Evolutionary conservation across 2,329 filamentous ascomycete species (phyloP), one percentile per base, ranked within the genome.

Genomic region (Colletotrichum gigasporum): DNA sequence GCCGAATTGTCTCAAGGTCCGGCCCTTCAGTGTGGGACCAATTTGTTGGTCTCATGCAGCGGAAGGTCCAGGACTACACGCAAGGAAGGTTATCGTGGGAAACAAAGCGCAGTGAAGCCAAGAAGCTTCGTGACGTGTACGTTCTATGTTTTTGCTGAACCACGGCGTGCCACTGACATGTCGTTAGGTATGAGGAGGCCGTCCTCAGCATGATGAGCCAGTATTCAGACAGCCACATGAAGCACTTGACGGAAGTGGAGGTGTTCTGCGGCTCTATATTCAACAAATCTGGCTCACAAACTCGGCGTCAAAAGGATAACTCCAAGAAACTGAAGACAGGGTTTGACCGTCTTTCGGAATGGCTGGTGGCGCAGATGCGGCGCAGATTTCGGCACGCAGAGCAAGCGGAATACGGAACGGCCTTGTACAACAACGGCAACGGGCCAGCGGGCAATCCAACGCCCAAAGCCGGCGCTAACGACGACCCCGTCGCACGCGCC

Each of bases 201-300:
- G 74, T 87, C 1, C 63, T 64, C 10, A 74, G 72, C 8, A 74
- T 75, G n/a, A 84, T 81, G 74, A 72, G 74, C 58, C 74, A 80
- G 2, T 83, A 66, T 30, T 77, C 84, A 0, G 80, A 85, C 5
- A 82, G 84, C 42, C 78, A 83, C 0, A 75, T 76, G 6, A 71
- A 72, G 16, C 73, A 75, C 0, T 73, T 87, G 7, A 79, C 73
- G 0, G 85, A 87, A 68, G 73, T 84, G 0, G 85, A 87, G 63
- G 83, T 85, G 0, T 86, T 87, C 55, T 84, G 84, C 22, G 85
- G 85, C 8, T 80, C 78, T n/a, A 81, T 87, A n/a, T 72, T 86
- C 39, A 86, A 83, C 72, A 83, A 80, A 65, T 74, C 72, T 0
- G 84, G 84, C 0, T 68, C 75, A 0, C 85, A 85, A 71, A 85